Evolutionary conservation across 768 basidiomycete genomes (phyloP).

Genomic region (Royoungia palumana): DNA sequence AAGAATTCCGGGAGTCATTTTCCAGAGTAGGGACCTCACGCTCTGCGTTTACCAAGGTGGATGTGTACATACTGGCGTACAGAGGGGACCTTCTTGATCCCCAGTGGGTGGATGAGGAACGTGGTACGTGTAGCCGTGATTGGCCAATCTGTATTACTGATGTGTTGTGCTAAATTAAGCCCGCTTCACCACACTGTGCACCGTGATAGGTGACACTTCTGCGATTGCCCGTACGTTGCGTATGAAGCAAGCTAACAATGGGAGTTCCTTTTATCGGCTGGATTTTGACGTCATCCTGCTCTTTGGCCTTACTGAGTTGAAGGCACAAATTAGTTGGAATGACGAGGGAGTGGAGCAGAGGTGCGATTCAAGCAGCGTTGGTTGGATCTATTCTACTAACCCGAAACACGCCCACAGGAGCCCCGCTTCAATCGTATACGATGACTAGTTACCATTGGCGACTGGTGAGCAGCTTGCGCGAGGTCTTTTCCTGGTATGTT

Average conservation of each 20-base stretch:
- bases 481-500: no score
- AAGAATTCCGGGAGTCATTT: slow-evolving; percentile 18
- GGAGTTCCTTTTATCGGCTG: slow-evolving; percentile 12
- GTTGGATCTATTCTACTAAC: not conserved
- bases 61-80: not conserved
- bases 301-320: slow-evolving; percentile 43
- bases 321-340: slow-evolving; percentile 44
- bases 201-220: no score
- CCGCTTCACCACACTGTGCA: no score
- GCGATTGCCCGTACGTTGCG: not conserved
- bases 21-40: not conserved
- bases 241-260: not conserved
- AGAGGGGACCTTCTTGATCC: not conserved
- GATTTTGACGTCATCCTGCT: slow-evolving; percentile 35
- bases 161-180: no score
- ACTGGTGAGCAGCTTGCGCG: no score
- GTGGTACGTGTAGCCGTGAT: not conserved
- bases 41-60: not conserved
- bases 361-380: not conserved
- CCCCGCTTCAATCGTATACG: slow-evolving; percentile 1
- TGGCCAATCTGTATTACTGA: no score
- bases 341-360: slow-evolving; percentile 17
- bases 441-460: not conserved
- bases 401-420: not conserved
- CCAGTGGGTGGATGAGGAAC: not conserved